Conservation (phyloP, 2,329 filamentous ascomycete species). For the Beauveria medogensis region DNA sequence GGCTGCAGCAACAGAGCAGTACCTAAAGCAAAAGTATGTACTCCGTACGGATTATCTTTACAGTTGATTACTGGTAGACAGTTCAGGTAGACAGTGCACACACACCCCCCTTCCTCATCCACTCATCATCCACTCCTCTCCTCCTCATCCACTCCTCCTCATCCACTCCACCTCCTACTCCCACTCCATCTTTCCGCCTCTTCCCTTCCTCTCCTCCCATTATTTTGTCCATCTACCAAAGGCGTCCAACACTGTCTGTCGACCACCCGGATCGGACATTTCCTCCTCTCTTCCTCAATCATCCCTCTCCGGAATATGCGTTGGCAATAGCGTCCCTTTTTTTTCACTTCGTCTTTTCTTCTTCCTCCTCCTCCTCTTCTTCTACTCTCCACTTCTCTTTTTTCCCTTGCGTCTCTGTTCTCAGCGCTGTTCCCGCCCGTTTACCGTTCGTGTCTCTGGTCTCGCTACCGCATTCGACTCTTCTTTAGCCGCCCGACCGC, state of each 20-base stretch:
- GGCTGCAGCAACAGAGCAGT: no score
- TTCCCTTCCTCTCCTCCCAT: background rate
- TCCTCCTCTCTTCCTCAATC: background rate
- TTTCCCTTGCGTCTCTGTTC: background rate
- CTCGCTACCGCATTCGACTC: background rate
- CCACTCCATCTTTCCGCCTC: slow-evolving; percentile 17
- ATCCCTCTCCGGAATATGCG: slow-evolving; percentile 4
- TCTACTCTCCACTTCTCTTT: background rate
- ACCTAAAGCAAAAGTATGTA: no score
- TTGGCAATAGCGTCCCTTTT: background rate
- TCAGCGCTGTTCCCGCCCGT: slow-evolving; percentile 15
- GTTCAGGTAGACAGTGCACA: background rate
- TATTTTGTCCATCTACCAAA: background rate
- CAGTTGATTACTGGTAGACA: background rate
- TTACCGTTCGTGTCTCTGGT: background rate
- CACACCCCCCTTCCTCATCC: slow-evolving; percentile 18
- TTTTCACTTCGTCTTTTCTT: background rate
- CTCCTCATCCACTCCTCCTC: slow-evolving; percentile 17
- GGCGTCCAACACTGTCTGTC: background rate
- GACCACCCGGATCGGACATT: background rate
- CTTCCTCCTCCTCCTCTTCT: background rate
- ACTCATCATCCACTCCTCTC: slow-evolving; percentile 13
- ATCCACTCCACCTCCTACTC: slow-evolving; percentile 10
- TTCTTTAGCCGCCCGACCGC: slow-evolving; percentile 12
- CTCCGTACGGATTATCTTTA: no score